Evolutionary conservation across 306 rosid genomes (phyloP), one percentile per base, ranked within the genome.

Genomic region (Betula pendula): DNA sequence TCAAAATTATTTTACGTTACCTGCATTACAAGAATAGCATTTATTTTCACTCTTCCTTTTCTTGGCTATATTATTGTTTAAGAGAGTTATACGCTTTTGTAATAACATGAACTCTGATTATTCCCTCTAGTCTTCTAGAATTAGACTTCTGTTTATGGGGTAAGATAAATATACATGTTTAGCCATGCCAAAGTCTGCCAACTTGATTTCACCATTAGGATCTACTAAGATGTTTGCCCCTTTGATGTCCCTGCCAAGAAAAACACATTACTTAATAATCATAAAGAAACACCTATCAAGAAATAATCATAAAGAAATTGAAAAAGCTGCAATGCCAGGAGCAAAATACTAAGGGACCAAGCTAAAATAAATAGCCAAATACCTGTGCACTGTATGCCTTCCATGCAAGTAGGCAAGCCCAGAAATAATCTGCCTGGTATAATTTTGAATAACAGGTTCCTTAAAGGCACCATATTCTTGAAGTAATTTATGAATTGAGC

Each of bases 111-210:
- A 6, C 43, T 72, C 38, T 27, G 42, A 4, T n/a, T 11, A 45
- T 11, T 75, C 11, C 50, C 75, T 60, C 72, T 17, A 40, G 69
- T 71, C 68, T 53, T 75, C 68, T 68, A 85, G 74, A 45, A 82
- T 70, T 72, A 87, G 67, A 69, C 74, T 50, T 15, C 68, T 56
- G 78, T 71, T 75, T 84, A 67, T 70, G 80, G 71, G 80, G 51
- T 50, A 77, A 76, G 45, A 76, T 48, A 72, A 75, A 52, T 82
- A 48, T 90, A 96, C 98, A 80, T 89, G 98, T 80, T 92, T 96
- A 68, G 99, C 97, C 99, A 96, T 96, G 85, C 99, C 99, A 66
- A 96, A 96, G 84, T 96, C 99, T 17, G 95, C 99, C 90, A 96
- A 82, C 92, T 96, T 96, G 85, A 96, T 82, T 80, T 88, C 97